Conservation (phyloP, 108 stramenopile species). For the Skeletonema menzelii region DNA sequence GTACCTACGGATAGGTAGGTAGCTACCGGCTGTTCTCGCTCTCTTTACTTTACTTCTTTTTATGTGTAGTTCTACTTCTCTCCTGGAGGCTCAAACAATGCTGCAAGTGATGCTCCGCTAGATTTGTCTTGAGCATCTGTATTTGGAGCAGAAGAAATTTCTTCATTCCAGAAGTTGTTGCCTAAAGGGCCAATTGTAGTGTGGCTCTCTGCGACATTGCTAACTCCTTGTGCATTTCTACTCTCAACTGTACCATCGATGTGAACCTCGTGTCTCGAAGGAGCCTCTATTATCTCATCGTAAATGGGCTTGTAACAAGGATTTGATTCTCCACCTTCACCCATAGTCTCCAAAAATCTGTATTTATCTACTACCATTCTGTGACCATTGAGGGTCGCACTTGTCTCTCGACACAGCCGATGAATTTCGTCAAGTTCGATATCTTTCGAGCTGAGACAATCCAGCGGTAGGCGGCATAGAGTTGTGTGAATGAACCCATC, state of each 20-base stretch:
- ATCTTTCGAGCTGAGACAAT: conserved; percentile 52
- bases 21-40: too few relatives aligned
- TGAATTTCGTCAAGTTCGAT: conserved; percentile 56
- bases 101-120: conserved; percentile 2
- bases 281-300: conserved; percentile 63
- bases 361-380: conserved; percentile 58
- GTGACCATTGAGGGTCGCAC: conserved; percentile 60
- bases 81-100: conserved; percentile 11
- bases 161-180: conserved; percentile 20
- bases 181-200: conserved; percentile 6
- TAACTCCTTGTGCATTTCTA: neutral
- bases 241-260: conserved; percentile 23
- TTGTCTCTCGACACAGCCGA: conserved; percentile 58
- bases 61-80: neutral
- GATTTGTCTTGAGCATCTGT: neutral
- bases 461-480: conserved; percentile 54
- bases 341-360: conserved; percentile 63
- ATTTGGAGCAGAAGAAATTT: neutral
- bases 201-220: neutral
- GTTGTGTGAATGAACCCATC: conserved; percentile 75
- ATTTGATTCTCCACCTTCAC: conserved; percentile 68
- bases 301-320: conserved; percentile 55
- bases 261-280: conserved; percentile 25
- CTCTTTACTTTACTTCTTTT: neutral
- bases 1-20: too few relatives aligned